Evolutionary conservation across 257 asterid genomes (phyloP).

Genomic region (Scutellaria galericulata): DNA sequence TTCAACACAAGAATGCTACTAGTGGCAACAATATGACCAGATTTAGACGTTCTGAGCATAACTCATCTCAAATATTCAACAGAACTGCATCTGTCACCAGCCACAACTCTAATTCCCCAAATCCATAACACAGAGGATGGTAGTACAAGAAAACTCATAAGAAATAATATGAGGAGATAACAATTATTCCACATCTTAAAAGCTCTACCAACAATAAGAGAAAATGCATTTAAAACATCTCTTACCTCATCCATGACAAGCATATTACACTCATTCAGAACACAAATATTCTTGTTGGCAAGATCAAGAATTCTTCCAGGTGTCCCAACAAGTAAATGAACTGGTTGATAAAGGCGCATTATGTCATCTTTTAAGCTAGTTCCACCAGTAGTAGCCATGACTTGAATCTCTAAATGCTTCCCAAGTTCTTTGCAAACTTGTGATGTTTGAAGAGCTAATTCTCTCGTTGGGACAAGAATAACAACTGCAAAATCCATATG

Average conservation of each 20-base stretch:
- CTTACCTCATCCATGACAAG: constrained; percentile 86
- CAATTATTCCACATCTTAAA: constrained; percentile 5
- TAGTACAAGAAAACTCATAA: background rate
- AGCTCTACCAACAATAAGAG: background rate
- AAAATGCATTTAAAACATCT: background rate
- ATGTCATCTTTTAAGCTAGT: constrained; percentile 91
- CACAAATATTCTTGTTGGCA: constrained; percentile 68
- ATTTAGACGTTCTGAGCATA: constrained; percentile 14
- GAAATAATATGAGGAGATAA: background rate
- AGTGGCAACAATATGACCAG: constrained; percentile 1
- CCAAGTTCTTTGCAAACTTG: constrained; percentile 94
- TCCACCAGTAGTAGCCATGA: constrained; percentile 92
- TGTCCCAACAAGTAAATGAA: constrained; percentile 91
- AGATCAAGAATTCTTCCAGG: constrained; percentile 95
- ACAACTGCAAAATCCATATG: constrained; percentile 56
- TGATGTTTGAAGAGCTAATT: constrained; percentile 88
- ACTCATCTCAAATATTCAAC: constrained; percentile 7
- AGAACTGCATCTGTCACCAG: background rate
- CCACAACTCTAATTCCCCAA: background rate
- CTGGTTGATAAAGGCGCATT: constrained; percentile 92
- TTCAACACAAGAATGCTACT: background rate
- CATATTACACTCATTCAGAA: constrained; percentile 67
- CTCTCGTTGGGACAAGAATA: constrained; percentile 86
- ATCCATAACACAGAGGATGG: constrained; percentile 7
- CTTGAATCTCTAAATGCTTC: constrained; percentile 74